These are phyloP conservation scores for Venturia carpophila DNA, from an alignment of 2,329 filamentous ascomycete genomes.

Conservation along the genomic window DNA sequence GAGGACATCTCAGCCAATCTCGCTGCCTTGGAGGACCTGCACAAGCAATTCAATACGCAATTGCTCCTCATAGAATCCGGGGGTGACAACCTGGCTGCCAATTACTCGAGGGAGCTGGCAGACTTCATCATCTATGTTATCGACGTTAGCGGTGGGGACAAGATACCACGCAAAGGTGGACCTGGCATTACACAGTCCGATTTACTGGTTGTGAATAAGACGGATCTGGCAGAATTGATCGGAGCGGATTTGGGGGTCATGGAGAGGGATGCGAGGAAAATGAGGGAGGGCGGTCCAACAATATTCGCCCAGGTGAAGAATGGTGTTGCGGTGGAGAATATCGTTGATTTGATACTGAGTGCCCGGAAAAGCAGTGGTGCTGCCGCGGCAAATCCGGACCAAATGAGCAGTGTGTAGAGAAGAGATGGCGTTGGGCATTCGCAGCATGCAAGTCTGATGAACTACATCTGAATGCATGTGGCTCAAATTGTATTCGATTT, in stretches of 20 bases:
- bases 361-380: conserved; percentile 91
- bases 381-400: conserved; percentile 1
- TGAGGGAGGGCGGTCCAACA: conserved; percentile 83
- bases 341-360: conserved; percentile 78
- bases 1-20: conserved; percentile 96
- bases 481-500: too few relatives aligned
- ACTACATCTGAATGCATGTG: background rate
- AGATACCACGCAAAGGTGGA: conserved; percentile 91
- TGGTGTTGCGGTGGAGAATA: conserved; percentile 73
- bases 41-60: conserved; percentile 70
- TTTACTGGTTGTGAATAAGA: conserved; percentile 92
- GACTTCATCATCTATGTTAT: conserved; percentile 99
- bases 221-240: conserved; percentile 81
- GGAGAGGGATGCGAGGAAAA: conserved; percentile 89
- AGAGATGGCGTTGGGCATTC: background rate
- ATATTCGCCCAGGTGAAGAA: conserved; percentile 98
- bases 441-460: background rate
- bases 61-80: conserved; percentile 90
- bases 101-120: conserved; percentile 89
- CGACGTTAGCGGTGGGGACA: conserved; percentile 92
- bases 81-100: conserved; percentile 93
- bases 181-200: conserved; percentile 97
- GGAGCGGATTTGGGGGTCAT: conserved; percentile 88
- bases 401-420: conserved; percentile 7
- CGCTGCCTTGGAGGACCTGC: conserved; percentile 81